phyloP scores from a whole-genome alignment of 768 basidiomycete species.

The Mycena polygramma region DNA sequence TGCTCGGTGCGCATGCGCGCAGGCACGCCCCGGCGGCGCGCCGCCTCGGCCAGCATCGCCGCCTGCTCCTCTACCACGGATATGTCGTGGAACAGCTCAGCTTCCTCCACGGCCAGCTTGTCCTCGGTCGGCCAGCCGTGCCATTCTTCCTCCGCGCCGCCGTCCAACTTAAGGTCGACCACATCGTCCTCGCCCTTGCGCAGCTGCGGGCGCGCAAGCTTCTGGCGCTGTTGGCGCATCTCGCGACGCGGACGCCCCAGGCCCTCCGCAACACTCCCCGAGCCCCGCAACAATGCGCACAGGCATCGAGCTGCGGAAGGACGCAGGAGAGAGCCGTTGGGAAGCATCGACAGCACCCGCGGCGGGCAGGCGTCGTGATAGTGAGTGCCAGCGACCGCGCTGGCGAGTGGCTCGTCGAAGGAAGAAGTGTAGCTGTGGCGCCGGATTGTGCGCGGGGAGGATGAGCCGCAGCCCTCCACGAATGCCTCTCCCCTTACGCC shows the following conservation, averaged over 20 bases:
- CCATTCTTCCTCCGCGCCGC: constrained; percentile 50
- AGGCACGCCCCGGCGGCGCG: constrained; percentile 12
- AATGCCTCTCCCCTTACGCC: constrained; percentile 59
- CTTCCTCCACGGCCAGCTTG: constrained; percentile 60
- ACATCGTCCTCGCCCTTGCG: constrained; percentile 47
- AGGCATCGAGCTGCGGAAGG: constrained; percentile 65
- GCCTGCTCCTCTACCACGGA: constrained; percentile 55
- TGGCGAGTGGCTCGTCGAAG: constrained; percentile 84
- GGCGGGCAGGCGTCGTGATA: constrained; percentile 53
- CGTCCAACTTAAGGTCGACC: constrained; percentile 19
- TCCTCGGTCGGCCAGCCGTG: constrained; percentile 62
- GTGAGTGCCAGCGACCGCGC: constrained; percentile 75
- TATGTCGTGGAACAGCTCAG: constrained; percentile 64
- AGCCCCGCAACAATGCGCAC: constrained; percentile 67
- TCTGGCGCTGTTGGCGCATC: constrained; percentile 63
- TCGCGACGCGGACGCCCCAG: constrained; percentile 71
- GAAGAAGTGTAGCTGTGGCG: constrained; percentile 58
- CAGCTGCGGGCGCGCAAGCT: constrained; percentile 62
- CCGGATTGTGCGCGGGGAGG: constrained; percentile 54
- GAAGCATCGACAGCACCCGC: constrained; percentile 80
- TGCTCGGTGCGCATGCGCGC: constrained; percentile 10
- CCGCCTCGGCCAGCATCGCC: constrained; percentile 20
- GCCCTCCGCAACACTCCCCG: constrained; percentile 70
- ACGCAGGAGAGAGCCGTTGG: constrained; percentile 68
- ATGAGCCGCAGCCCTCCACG: constrained; percentile 59